Base-by-base conservation (phyloP, 306 rosid genomes). In the Dalbergia cochinchinensis region DNA sequence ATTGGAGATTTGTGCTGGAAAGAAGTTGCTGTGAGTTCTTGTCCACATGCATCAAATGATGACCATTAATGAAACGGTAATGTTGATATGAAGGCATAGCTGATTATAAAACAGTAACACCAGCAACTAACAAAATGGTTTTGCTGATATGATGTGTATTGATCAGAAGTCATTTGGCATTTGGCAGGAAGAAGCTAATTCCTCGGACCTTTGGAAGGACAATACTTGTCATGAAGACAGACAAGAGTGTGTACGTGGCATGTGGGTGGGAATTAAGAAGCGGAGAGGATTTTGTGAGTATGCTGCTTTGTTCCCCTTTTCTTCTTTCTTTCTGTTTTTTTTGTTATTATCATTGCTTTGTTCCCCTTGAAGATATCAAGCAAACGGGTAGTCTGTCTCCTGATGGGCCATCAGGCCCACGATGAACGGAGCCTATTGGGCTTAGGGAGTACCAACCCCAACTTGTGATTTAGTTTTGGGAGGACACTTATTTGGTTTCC, bases 121-220 rank as follows among this genome's bases (percentile, higher is more conserved):
- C 82, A 41, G 81, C 77, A 8, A 75, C 84, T 39, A 83, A 84
- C 84, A 86, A 82, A 41, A 86, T 64, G 71, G 82, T 55, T 63
- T 37, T 70, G 45, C 8, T 42, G n/a, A 44, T 8, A 10, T 44
- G 12, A 44, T 44, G 10, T 8, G 50, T 8, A 9, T 1, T 26
- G 15, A 11, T 4, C 15, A 48, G 5, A 14, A 48, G 15, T 13
- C 15, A 4, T 11, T 48, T 48, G 55, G 15, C n/a, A 11, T 48
- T 48, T 14, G 74, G 66, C 63, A 5, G 31, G 31, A 26, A 16
- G 35, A 10, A 78, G 54, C 22, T 14, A 48, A 10, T 7, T 44
- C 9, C 50, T 13, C 50, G 50, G 50, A 44, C 10, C 50, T 44
- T 44, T 44, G 50, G 50, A 44, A 44, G 50, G 50, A 44, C 12